Percentiles rank a stretch among this genome's conserved stretches.
These are phyloP conservation scores for Pistacia atlantica DNA, from an alignment of 345 rosid genomes.

Conservation along the genomic window DNA sequence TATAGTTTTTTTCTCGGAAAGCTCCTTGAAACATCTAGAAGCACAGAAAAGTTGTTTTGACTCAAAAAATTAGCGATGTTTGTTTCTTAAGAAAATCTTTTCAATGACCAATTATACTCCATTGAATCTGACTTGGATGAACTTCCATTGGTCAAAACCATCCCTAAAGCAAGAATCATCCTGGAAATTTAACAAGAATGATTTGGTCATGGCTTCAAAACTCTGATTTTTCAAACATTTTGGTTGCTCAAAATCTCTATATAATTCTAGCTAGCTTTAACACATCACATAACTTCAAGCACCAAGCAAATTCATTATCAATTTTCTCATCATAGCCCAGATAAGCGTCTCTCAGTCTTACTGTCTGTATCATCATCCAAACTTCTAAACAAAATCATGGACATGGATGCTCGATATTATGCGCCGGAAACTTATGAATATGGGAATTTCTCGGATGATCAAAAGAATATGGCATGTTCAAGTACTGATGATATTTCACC, in stretches of 20 bases:
- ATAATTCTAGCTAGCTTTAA: neutral
- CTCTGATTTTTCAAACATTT: too few relatives aligned
- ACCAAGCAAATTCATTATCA: neutral
- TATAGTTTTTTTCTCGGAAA: too few relatives aligned
- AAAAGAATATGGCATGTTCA: conserved; percentile 1
- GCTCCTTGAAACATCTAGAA: too few relatives aligned
- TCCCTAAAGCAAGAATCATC: neutral
- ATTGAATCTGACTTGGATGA: too few relatives aligned
- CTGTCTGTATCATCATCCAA: neutral
- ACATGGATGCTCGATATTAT: neutral
- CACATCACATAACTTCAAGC: neutral
- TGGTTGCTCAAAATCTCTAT: neutral
- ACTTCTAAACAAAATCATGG: neutral
- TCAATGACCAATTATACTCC: too few relatives aligned
- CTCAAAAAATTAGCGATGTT: too few relatives aligned
- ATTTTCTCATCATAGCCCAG: neutral
- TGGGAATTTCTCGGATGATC: neutral
- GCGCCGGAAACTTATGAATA: neutral
- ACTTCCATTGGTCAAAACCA: too few relatives aligned
- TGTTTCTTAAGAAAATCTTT: too few relatives aligned
- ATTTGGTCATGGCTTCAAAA: neutral
- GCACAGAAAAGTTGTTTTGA: too few relatives aligned
- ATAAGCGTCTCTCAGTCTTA: neutral
- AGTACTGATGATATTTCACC: conserved; percentile 10
- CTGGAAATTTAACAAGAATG: conserved; percentile 1